phyloP scores from a whole-genome alignment of 2,329 filamentous ascomycete genomes.

The Colletotrichum godetiae region DNA sequence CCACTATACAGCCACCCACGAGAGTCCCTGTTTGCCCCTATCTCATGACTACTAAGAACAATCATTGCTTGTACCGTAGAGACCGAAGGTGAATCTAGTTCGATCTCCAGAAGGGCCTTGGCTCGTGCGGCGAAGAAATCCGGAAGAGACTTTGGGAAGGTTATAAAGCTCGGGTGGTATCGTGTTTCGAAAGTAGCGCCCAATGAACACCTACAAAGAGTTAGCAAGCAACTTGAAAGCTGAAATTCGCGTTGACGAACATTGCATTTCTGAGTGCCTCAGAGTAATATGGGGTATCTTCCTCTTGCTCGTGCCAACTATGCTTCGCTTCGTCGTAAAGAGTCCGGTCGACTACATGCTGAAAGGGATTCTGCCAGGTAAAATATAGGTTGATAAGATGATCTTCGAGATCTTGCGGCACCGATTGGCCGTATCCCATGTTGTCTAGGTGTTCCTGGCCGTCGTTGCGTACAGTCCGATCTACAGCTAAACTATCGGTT shows the following conservation, averaged over 20 bases:
- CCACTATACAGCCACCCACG: constrained; percentile 43
- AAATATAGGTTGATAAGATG: constrained; percentile 41
- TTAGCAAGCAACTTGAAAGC: too few relatives aligned
- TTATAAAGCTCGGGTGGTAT: constrained; percentile 51
- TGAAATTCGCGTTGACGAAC: constrained; percentile 26
- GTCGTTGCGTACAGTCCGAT: constrained; percentile 41
- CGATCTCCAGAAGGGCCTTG: constrained; percentile 41
- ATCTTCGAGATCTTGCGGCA: constrained; percentile 32
- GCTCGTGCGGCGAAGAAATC: constrained; percentile 43
- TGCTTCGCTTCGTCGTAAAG: constrained; percentile 38
- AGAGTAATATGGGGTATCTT: constrained; percentile 42
- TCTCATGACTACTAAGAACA: constrained; percentile 41
- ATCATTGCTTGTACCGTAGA: constrained; percentile 43
- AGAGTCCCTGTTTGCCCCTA: constrained; percentile 41
- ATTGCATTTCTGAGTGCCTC: constrained; percentile 43
- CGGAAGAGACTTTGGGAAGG: constrained; percentile 47
- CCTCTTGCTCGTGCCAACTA: constrained; percentile 14
- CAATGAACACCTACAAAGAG: constrained; percentile 48
- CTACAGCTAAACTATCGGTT: constrained; percentile 39
- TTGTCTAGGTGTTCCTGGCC: constrained; percentile 41
- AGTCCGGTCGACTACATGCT: constrained; percentile 40
- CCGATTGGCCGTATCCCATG: constrained; percentile 37
- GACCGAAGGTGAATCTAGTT: constrained; percentile 41
- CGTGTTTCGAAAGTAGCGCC: constrained; percentile 55
- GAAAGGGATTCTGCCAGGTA: constrained; percentile 40